Evolutionary conservation across 805 yeast genomes (phyloP).

Genomic region (Danielia oregonensis): DNA sequence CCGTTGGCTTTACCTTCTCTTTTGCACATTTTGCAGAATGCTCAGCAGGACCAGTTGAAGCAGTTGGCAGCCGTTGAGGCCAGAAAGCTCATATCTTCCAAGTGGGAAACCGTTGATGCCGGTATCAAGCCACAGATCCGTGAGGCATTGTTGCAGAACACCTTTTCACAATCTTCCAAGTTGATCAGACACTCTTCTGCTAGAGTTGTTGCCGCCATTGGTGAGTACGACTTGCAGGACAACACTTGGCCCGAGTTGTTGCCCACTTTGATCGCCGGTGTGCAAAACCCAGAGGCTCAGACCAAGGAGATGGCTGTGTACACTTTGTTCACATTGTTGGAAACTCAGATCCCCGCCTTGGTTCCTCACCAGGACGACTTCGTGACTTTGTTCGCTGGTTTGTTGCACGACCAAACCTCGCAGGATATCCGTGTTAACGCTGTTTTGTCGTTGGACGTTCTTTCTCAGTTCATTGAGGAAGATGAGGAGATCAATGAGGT

Average conservation of each 20-base stretch:
- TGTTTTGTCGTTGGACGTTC: conserved; percentile 71
- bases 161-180: conserved; percentile 62
- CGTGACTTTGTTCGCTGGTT: conserved; percentile 63
- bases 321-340: conserved; percentile 73
- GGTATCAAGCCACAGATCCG: conserved; percentile 58
- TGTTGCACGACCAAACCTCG: conserved; percentile 60
- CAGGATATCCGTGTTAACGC: conserved; percentile 78
- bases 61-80: conserved; percentile 97
- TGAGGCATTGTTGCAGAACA: conserved; percentile 60
- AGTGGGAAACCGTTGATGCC: conserved; percentile 60
- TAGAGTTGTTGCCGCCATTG: conserved; percentile 84
- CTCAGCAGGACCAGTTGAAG: conserved; percentile 66
- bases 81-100: conserved; percentile 69
- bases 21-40: conserved; percentile 72
- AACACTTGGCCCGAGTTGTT: conserved; percentile 74
- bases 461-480: conserved; percentile 66
- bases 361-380: conserved; percentile 60
- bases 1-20: conserved; percentile 76
- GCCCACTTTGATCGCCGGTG: conserved; percentile 65
- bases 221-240: conserved; percentile 63
- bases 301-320: conserved; percentile 81
- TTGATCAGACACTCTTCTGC: conserved; percentile 85
- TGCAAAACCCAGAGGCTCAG: conserved; percentile 41
- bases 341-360: conserved; percentile 59
- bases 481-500: conserved; percentile 43